phyloP scores from a whole-genome alignment of 345 rosid species.

The Gossypium raimondii region DNA sequence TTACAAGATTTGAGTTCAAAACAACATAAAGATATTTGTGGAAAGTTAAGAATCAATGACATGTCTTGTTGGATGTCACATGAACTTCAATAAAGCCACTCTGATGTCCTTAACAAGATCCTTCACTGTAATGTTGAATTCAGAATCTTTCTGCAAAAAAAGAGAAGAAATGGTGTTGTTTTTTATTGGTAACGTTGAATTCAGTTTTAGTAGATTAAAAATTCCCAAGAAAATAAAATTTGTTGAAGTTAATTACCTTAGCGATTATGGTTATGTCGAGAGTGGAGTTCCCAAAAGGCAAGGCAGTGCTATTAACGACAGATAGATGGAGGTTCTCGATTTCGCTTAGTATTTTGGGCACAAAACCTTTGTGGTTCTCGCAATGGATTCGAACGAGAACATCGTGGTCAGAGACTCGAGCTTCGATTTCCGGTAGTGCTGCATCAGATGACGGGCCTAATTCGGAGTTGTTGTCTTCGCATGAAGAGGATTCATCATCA shows the following conservation, averaged over 20 bases:
- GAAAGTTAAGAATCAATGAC: not conserved
- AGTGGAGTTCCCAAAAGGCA: conserved; percentile 60
- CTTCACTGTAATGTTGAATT: conserved; percentile 30
- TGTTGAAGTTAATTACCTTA: conserved; percentile 37
- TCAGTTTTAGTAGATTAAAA: not conserved
- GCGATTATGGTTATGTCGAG: conserved; percentile 60
- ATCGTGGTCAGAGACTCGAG: conserved; percentile 45
- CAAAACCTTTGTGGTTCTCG: conserved; percentile 44
- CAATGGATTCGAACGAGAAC: conserved; percentile 60
- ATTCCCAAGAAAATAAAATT: not conserved
- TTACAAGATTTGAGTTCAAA: not conserved
- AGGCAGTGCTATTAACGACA: conserved; percentile 42
- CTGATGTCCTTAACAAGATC: conserved; percentile 49
- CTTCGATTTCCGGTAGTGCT: conserved; percentile 71
- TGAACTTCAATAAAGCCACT: conserved; percentile 28
- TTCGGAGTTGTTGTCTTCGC: conserved; percentile 36
- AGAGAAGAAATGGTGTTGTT: not conserved
- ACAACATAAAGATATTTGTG: not conserved
- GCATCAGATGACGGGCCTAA: conserved; percentile 19
- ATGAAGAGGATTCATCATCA: conserved; percentile 40
- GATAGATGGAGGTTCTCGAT: conserved; percentile 51
- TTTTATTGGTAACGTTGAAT: not conserved
- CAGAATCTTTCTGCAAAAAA: conserved; percentile 41
- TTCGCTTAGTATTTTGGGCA: conserved; percentile 39
- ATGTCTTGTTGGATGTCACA: conserved; percentile 6